Percentiles rank a stretch among this genome's conserved stretches.
Evolutionary conservation across 306 rosid species (phyloP).

Genomic region (Medicago ruthenica): DNA sequence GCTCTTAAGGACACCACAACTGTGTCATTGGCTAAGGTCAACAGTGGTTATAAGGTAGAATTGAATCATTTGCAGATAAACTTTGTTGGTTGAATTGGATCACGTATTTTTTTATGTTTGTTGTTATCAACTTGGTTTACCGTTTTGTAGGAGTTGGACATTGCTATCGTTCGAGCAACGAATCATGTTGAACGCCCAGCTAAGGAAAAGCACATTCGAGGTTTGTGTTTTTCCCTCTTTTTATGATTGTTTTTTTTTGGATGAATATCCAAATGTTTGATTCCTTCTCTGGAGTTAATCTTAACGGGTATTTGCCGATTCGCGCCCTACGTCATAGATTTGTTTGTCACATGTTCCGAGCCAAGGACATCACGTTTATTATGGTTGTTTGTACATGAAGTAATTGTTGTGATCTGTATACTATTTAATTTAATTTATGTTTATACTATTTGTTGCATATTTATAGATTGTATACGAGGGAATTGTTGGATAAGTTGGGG

Average conservation of each 20-base stretch:
- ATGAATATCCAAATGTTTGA: background rate
- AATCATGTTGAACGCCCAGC: slow-evolving; percentile 97
- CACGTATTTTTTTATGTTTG: slow-evolving; percentile 13
- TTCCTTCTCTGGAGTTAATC: background rate
- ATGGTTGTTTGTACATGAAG: slow-evolving; percentile 5
- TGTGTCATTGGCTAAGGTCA: slow-evolving; percentile 98
- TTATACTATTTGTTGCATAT: slow-evolving; percentile 18
- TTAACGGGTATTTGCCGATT: background rate
- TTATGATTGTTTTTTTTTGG: slow-evolving; percentile 5
- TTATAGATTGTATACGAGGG: slow-evolving; percentile 37
- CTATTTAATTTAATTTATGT: background rate
- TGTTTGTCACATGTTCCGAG: background rate
- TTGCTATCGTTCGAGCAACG: slow-evolving; percentile 91
- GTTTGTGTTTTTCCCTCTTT: slow-evolving; percentile 49
- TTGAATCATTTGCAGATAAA: background rate
- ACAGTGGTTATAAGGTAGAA: slow-evolving; percentile 95
- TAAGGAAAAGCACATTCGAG: slow-evolving; percentile 87
- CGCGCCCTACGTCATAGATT: background rate
- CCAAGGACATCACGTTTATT: background rate
- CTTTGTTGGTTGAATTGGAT: slow-evolving; percentile 35
- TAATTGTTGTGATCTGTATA: slow-evolving; percentile 11
- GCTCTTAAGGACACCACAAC: slow-evolving; percentile 96
- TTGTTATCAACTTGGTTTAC: slow-evolving; percentile 34
- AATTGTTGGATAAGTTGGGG: slow-evolving; percentile 20
- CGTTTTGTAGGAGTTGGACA: slow-evolving; percentile 85